Evolutionary conservation across 345 rosid species (phyloP), one percentile per base, ranked within the genome.

Genomic region (Aquilaria yunnanensis): DNA sequence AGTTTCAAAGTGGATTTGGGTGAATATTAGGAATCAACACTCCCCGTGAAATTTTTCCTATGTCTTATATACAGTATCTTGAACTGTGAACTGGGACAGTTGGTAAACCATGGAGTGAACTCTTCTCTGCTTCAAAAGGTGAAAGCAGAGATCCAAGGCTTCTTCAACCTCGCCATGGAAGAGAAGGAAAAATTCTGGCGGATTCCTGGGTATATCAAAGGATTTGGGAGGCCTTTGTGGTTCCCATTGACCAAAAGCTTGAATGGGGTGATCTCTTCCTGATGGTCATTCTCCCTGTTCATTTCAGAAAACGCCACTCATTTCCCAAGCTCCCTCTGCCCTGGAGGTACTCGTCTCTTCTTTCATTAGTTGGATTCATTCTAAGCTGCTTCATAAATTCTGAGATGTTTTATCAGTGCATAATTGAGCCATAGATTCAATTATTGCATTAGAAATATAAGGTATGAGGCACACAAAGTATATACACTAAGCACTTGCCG

Each of bases 1-100:
- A 80, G 83, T 60, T 72, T 80, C 51, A 70, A 68, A 67, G 72
- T 76, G 23, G 23, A 16, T 16, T 16, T 16, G 23, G 23, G 23
- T 16, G 23, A 16, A 16, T 16, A 16, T 16, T 16, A 16, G 23
- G 23, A 16, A 16, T 16, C 23, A 16, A 16, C 23, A 16, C 23
- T 16, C 0, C 23, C 23, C 23, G 10, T 75, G 79, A 72, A 69
- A 72, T 0, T 75, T 75, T 54, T 75, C 70, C 64, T 75, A 75
- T 69, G 75, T 69, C 11, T 6, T 1, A 4, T 53, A 9, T 23
- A 29, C 2, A 16, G 23, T 16, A 16, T 16, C 23, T 16, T 16
- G 23, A 16, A 16, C 23, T 16, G 23, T 0, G 23, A 16, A 16
- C 23, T 16, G 23, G 0, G 23, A 61, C 31, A 59, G 7, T 63